Conservation (phyloP, 2,329 filamentous ascomycete genomes). For the Cladophialophora carrionii region DNA sequence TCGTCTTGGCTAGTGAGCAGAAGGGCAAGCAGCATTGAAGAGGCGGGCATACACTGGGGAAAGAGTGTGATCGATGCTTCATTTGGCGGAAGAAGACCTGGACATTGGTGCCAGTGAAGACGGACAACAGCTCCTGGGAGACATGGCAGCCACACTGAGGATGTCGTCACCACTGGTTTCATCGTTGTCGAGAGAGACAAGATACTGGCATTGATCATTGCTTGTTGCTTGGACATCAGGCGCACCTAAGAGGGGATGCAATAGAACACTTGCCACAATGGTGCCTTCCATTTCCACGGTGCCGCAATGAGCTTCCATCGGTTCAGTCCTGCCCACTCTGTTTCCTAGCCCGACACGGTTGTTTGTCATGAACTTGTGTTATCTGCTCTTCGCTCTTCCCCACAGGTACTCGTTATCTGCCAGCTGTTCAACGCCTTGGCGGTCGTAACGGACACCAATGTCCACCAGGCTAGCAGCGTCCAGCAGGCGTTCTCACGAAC, state of each 20-base stretch:
- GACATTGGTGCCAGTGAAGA: background rate
- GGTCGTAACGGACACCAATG: background rate
- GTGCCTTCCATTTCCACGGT: background rate
- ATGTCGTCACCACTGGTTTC: background rate
- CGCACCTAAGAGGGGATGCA: background rate
- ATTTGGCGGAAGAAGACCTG: background rate
- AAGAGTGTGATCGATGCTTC: background rate
- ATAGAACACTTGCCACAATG: background rate
- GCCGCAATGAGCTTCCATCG: background rate
- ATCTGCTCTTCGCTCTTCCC: background rate
- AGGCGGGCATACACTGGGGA: background rate
- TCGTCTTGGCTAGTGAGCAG: conserved; percentile 26
- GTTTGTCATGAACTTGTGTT: background rate
- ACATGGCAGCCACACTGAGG: background rate
- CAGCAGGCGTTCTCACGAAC: background rate
- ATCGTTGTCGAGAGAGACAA: background rate
- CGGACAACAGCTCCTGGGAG: background rate
- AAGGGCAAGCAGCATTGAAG: conserved; percentile 14
- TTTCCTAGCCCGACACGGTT: background rate
- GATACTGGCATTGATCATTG: background rate
- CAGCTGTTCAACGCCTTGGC: background rate
- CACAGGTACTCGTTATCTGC: background rate
- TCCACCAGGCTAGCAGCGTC: background rate
- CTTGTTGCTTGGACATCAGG: background rate
- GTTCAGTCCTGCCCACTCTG: background rate